phyloP scores from a whole-genome alignment of 257 asterid genomes.

The Capsicum pubescens region DNA sequence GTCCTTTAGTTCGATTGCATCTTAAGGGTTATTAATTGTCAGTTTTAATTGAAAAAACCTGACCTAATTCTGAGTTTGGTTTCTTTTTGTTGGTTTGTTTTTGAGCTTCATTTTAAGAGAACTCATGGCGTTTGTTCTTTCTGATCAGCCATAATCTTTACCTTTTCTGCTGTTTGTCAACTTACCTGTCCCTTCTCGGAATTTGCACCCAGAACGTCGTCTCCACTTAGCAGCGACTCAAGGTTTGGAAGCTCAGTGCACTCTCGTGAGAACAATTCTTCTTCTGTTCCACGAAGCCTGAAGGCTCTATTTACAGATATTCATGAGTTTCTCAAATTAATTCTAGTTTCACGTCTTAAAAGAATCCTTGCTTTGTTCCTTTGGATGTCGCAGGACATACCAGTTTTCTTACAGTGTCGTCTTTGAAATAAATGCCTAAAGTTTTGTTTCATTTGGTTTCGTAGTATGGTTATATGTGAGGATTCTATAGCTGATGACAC shows the following conservation, averaged over 20 bases:
- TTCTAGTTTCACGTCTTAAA: not conserved
- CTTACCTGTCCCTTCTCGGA: not conserved
- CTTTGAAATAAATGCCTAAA: not conserved
- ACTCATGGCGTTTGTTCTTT: not conserved
- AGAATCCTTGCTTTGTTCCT: not conserved
- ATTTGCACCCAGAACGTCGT: not conserved
- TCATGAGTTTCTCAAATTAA: not conserved
- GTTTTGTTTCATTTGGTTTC: slow-evolving; percentile 13
- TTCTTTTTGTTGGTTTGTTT: not conserved
- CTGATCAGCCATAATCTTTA: not conserved
- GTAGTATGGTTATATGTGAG: not conserved
- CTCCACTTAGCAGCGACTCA: not conserved
- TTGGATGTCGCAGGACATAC: not conserved
- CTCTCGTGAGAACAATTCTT: not conserved
- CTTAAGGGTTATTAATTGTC: not conserved
- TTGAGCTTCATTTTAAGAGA: slow-evolving; percentile 9
- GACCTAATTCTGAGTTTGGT: not conserved
- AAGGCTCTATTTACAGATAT: not conserved
- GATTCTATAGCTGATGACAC: not conserved
- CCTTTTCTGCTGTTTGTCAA: not conserved
- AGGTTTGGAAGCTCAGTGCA: not conserved
- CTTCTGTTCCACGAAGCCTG: not conserved
- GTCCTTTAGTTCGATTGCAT: not conserved
- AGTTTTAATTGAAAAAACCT: not conserved
- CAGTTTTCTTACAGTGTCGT: not conserved